A percentile compares a stretch with the other conserved stretches of the same genome.
phyloP scores from a whole-genome alignment of 257 asterid genomes.

The Solanum corneliomulleri region DNA sequence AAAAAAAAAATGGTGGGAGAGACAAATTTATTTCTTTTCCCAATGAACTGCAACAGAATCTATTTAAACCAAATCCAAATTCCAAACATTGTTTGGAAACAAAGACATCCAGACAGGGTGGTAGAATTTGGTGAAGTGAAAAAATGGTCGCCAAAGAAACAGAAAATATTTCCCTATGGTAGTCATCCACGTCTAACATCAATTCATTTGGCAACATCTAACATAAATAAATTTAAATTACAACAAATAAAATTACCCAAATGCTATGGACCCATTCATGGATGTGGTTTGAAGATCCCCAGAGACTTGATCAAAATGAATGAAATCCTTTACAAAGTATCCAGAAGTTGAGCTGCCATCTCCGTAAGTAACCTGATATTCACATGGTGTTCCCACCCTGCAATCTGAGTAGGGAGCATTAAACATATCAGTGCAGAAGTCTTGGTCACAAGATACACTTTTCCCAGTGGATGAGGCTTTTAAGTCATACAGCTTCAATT shows the following conservation, averaged over 20 bases:
- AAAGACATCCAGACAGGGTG: not conserved
- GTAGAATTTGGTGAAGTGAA: not conserved
- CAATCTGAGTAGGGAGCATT: conserved; percentile 47
- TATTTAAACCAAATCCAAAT: not conserved
- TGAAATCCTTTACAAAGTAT: conserved; percentile 60
- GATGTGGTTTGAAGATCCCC: conserved; percentile 64
- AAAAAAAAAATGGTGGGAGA: not conserved
- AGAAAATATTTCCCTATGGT: not conserved
- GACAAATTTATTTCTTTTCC: not conserved
- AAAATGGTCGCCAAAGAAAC: not conserved
- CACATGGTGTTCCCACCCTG: conserved; percentile 61
- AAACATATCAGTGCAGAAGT: conserved; percentile 54
- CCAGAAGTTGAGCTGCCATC: conserved; percentile 92
- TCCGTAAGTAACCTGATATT: conserved; percentile 73
- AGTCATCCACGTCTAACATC: not conserved
- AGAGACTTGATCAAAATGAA: conserved; percentile 62
- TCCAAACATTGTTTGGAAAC: not conserved
- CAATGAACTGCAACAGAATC: not conserved
- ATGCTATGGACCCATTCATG: conserved; percentile 74
- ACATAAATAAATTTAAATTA: not conserved
- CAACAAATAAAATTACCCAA: conserved; percentile 58
- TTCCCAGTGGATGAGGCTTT: conserved; percentile 65
- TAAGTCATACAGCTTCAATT: conserved; percentile 62
- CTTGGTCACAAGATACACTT: conserved; percentile 58
- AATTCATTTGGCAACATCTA: not conserved